These are phyloP conservation scores for Ceratocystis eucalypticola DNA, from an alignment of 2,329 filamentous ascomycete genomes.

Conservation along the genomic window DNA sequence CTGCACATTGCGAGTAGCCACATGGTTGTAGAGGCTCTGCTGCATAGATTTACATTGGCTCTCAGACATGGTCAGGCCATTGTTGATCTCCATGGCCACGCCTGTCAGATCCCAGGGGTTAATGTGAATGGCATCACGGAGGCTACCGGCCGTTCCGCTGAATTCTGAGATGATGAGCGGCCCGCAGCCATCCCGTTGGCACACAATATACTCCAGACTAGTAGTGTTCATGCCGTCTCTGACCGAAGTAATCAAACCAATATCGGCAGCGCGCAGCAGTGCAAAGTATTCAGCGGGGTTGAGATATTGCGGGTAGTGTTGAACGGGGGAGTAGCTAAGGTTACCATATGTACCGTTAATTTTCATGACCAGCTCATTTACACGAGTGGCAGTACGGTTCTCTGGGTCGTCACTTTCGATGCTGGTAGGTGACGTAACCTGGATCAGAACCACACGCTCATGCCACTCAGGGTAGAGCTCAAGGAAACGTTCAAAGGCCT, in stretches of 20 bases:
- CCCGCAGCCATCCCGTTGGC: conserved; percentile 73
- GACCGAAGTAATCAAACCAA: conserved; percentile 88
- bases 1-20: conserved; percentile 74
- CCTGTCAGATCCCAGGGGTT: conserved; percentile 88
- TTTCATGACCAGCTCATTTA: conserved; percentile 77
- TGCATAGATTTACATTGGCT: conserved; percentile 57
- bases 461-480: conserved; percentile 85
- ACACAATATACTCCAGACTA: conserved; percentile 85
- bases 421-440: conserved; percentile 80
- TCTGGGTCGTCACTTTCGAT: conserved; percentile 66
- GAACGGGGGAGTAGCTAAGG: conserved; percentile 76
- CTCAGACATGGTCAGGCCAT: conserved; percentile 62
- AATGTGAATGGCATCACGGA: conserved; percentile 81
- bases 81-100: conserved; percentile 70
- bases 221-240: conserved; percentile 98
- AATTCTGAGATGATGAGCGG: conserved; percentile 93
- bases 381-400: conserved; percentile 71
- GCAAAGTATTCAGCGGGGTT: conserved; percentile 87
- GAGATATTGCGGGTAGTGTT: conserved; percentile 90
- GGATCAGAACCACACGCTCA: conserved; percentile 82
- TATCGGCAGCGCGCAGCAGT: conserved; percentile 76
- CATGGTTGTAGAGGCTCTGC: conserved; percentile 63
- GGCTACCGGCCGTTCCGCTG: conserved; percentile 78
- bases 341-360: conserved; percentile 89
- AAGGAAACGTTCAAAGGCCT: conserved; percentile 86